Conservation (phyloP, 129 eudicot species). For the Calendula officinalis region DNA sequence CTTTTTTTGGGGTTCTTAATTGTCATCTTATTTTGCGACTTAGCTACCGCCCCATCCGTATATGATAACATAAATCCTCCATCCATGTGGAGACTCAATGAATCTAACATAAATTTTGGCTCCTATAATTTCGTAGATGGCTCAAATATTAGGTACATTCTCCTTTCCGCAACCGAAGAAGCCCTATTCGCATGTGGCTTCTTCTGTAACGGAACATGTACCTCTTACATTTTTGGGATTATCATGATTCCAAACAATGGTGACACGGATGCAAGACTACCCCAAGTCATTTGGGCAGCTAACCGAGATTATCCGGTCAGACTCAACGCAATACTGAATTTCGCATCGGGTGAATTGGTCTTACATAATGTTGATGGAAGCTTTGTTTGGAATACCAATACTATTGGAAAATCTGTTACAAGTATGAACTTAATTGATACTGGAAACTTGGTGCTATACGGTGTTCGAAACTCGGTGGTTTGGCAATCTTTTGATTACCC, state of each 20-base stretch:
- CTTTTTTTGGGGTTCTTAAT: too few species aligned
- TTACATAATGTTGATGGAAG: conserved; percentile 19
- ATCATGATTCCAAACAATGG: background rate
- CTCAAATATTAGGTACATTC: background rate
- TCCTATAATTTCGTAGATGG: too few species aligned
- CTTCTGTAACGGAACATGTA: background rate
- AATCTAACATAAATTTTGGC: too few species aligned
- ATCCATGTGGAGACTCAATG: conserved; percentile 2
- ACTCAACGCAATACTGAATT: background rate
- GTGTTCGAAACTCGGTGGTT: background rate
- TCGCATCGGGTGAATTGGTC: conserved; percentile 28
- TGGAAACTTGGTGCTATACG: conserved; percentile 29
- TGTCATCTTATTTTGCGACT: too few species aligned
- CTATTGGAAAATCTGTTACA: conserved; percentile 23
- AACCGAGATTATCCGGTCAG: conserved; percentile 23
- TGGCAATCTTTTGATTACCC: conserved; percentile 53
- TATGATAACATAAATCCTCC: background rate
- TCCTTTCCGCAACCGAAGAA: background rate
- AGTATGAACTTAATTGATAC: conserved; percentile 23
- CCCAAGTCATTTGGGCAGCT: conserved; percentile 33
- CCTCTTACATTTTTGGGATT: background rate
- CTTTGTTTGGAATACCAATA: conserved; percentile 34
- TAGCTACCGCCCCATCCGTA: too few species aligned
- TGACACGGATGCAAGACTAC: background rate
- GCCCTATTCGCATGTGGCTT: conserved; percentile 12